A percentile compares a stretch with the other conserved stretches of the same genome.
phyloP scores from a whole-genome alignment of 2,329 filamentous ascomycete genomes.

The Botryosphaeria dothidea region DNA sequence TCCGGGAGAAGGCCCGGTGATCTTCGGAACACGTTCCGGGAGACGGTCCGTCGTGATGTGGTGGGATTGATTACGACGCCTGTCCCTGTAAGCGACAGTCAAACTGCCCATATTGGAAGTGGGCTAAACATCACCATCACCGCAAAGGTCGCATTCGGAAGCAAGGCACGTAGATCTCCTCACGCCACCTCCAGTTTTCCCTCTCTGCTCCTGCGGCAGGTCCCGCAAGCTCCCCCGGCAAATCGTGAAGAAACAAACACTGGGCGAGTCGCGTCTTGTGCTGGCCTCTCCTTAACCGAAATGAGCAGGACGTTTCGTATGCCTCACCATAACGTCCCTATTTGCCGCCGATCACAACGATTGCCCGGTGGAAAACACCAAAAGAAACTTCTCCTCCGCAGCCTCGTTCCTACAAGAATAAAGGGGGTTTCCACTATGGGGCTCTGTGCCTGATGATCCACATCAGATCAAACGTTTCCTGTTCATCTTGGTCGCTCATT shows the following conservation, averaged over 20 bases:
- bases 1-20: background rate
- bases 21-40: background rate
- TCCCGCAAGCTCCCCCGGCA: background rate
- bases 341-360: background rate
- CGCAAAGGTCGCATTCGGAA: background rate
- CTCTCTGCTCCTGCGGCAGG: background rate
- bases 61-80: background rate
- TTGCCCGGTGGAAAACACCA: background rate
- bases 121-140: background rate
- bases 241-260: background rate
- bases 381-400: background rate
- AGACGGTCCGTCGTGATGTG: background rate
- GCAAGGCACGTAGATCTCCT: background rate
- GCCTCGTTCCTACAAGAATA: background rate
- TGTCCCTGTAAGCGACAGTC: background rate
- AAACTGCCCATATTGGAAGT: slow-evolving; percentile 4
- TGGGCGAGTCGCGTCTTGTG: background rate
- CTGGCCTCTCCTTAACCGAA: background rate
- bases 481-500: background rate
- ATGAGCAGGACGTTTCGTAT: slow-evolving; percentile 8
- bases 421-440: background rate
- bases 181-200: background rate
- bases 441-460: background rate
- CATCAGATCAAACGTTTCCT: background rate
- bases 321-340: background rate